Base-by-base conservation (phyloP, 2,329 filamentous ascomycete genomes). In the Escovopsis weberi region DNA sequence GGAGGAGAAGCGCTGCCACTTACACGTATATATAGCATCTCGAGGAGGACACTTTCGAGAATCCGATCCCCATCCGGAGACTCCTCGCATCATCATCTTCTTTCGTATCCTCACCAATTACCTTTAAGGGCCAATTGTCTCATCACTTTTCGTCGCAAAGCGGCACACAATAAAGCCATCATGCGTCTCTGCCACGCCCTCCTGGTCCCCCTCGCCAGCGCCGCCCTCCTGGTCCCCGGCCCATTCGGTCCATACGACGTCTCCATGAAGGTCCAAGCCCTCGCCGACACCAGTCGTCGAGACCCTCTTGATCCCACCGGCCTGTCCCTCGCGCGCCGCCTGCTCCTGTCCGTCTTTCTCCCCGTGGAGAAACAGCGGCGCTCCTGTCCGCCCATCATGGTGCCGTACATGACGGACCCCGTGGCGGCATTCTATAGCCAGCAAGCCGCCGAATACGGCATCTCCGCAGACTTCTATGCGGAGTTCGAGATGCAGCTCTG, bases 361-460 rank as follows among this genome's bases (percentile, higher is more conserved):
- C 60, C 60, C 0, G 43, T 62, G 4, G 48, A 56, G 4, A 26
- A 44, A 18, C 28, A 46, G 12, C 35, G 44, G 28, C 36, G 39
- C 10, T 47, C 48, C 2, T 62, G 58, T 33, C 42, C 41, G 1
- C 38, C 26, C 4, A 23, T 47, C 12, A 45, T 18, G 0, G 43
- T 54, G 0, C 48, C 58, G 2, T 63, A 63, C 48, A 62, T 63
- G 61, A 54, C 59, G 0, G 56, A 59, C 0, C 46, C 46, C 0
- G 56, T 60, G 0, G 59, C 61, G 0, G 47, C 51, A 4, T 46
- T 39, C 0, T 61, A 63, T 26, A 58, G 57, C 2, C 30, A 45
- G 3, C 46, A 51, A 18, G 59, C 51, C 0, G 46, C 46, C 4
- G 39, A 46, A 6, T 5, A 55, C 5, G 61, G 60, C 5, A 45